These are phyloP conservation scores for Sambucus nigra DNA, from an alignment of 129 eudicot genomes.

Conservation along the genomic window DNA sequence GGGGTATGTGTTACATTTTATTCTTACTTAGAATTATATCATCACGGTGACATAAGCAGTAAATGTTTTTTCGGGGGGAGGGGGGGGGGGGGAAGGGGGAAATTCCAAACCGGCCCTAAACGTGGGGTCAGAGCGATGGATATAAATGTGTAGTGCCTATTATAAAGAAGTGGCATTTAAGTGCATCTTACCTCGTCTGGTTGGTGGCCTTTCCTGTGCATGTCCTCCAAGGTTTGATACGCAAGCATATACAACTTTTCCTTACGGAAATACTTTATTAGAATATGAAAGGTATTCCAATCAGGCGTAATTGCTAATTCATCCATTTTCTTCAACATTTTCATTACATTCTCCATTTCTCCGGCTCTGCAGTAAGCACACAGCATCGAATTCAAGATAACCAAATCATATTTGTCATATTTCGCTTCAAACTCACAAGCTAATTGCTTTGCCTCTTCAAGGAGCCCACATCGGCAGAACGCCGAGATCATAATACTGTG, in stretches of 20 bases:
- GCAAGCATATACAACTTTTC: constrained; percentile 78
- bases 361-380: constrained; percentile 88
- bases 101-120: no score
- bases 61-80: no score
- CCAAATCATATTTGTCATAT: constrained; percentile 70
- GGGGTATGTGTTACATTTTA: no score
- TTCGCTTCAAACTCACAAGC: constrained; percentile 63
- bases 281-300: constrained; percentile 69
- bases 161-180: neutral
- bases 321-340: constrained; percentile 85
- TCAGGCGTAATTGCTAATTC: constrained; percentile 70
- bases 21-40: no score
- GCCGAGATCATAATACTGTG: constrained; percentile 93
- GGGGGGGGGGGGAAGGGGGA: neutral
- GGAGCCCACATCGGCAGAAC: constrained; percentile 46
- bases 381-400: constrained; percentile 72
- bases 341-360: constrained; percentile 90
- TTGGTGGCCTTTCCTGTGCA: constrained; percentile 79
- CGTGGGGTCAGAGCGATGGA: no score
- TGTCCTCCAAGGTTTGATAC: constrained; percentile 76
- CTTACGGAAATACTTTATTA: constrained; percentile 68
- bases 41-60: no score
- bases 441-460: constrained; percentile 73
- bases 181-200: constrained; percentile 52
- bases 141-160: neutral